Base-by-base conservation (phyloP, 2,329 filamentous ascomycete genomes). In the Curvularia spicifera region DNA sequence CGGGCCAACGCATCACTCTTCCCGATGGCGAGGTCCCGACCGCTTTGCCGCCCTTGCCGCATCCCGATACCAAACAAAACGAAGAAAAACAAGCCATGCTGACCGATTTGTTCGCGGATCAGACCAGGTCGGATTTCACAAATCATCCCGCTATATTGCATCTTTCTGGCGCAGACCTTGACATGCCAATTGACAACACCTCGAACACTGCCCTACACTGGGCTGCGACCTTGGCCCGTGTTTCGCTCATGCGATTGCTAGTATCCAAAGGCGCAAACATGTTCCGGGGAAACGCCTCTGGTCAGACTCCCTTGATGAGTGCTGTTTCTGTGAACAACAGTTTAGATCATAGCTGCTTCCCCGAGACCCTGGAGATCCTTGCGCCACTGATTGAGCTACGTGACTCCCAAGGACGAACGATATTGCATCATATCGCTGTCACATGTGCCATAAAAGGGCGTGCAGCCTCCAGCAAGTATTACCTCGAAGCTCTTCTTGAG, bases 371-470 rank as follows among this genome's bases (percentile, higher is more conserved):
- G 0, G 94, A 98, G 67, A 86, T 97, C 0, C 83, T 99, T 6
- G 92, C 93, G 10, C 86, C 91, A 26, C 94, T 94, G 0, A 96
- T 99, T 61, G 93, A 98, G 66, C 87, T 96, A 43, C 86, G 92
- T 22, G 95, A 99, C 74, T 87, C 91, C 44, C 93, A 93, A 76
- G 93, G 93, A 8, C 85, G 95, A 37, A 98, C 94, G 0, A 93
- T 98, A 13, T 81, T 99, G 24, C 95, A 99, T 72, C 95, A 99
- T 72, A 98, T 99, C 69, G 93, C 95, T 5, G 88, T 98, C 33
- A 96, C 95, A 15, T 97, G 93, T 61, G 95, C 93, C 6, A 95
- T 98, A 69, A 97, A 97, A 74, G 94, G 94, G 6, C 88, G 95
- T 48, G 93, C 91, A 57, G 88, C 91, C 42, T 94, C 95, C 22